A percentile compares a stretch with the other conserved stretches of the same genome.
Evolutionary conservation across 1,284 basidiomycete species (phyloP).

Genomic region (Anthracocystis setariae): DNA sequence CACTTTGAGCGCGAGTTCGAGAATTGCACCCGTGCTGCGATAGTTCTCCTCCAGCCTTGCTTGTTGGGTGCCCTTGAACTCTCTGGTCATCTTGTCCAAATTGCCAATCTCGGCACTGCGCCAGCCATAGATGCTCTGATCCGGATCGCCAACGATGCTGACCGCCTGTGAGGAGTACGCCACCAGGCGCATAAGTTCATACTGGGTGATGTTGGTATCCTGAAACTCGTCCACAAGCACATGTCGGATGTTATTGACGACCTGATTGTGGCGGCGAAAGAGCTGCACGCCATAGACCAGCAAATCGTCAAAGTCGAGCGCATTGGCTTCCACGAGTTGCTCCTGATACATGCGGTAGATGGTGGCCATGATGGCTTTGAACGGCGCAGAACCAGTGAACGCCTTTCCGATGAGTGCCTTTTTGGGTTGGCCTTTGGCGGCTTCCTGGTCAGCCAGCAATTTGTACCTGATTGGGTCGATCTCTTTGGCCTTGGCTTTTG

Average conservation of each 20-base stretch:
- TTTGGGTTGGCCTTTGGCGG: constrained; percentile 21
- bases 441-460: constrained; percentile 24
- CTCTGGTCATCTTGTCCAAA: constrained; percentile 57
- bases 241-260: constrained; percentile 77
- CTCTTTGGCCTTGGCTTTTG: constrained; percentile 82
- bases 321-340: constrained; percentile 75
- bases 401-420: constrained; percentile 18
- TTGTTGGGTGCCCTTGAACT: constrained; percentile 69
- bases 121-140: constrained; percentile 94
- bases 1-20: constrained; percentile 80
- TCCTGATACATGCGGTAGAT: constrained; percentile 79
- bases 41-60: constrained; percentile 88
- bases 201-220: constrained; percentile 88
- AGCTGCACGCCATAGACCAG: constrained; percentile 77
- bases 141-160: constrained; percentile 89
- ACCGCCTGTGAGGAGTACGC: constrained; percentile 68
- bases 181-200: constrained; percentile 78
- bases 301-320: constrained; percentile 90
- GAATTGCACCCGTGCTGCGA: constrained; percentile 82
- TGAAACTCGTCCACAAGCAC: constrained; percentile 92
- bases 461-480: constrained; percentile 35
- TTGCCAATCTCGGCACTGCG: constrained; percentile 74
- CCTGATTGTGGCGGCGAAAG: constrained; percentile 73
- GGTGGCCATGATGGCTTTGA: constrained; percentile 56
- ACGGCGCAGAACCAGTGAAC: constrained; percentile 13